Evolutionary conservation across 495 filamentous ascomycete genomes (phyloP).

Genomic region (Penicillium maclennaniae): DNA sequence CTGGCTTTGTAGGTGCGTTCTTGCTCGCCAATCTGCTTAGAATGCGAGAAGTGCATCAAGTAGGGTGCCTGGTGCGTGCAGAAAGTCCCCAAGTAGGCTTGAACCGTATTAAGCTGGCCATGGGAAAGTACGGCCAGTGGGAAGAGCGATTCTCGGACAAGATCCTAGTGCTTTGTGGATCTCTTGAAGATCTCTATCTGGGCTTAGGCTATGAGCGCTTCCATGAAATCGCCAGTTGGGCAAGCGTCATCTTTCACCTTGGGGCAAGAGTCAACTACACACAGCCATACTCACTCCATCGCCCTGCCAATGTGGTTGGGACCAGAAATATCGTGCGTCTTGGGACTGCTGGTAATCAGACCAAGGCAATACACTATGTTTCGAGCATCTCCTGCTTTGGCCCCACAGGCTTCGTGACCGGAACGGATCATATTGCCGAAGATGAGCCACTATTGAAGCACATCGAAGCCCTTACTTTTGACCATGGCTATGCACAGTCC

Average conservation of each 20-base stretch:
- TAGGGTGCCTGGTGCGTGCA: constrained; percentile 6
- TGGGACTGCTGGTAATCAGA: neutral
- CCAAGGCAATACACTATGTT: constrained; percentile 15
- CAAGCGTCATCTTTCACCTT: constrained; percentile 18
- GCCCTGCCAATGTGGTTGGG: constrained; percentile 15
- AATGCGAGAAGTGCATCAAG: constrained; percentile 1
- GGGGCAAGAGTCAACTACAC: constrained; percentile 21
- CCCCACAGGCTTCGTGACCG: constrained; percentile 13
- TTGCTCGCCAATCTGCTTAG: constrained; percentile 9
- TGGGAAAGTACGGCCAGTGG: constrained; percentile 8
- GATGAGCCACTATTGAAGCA: constrained; percentile 11
- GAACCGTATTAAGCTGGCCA: constrained; percentile 1
- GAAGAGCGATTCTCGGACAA: constrained; percentile 10
- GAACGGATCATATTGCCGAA: constrained; percentile 2
- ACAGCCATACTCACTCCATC: constrained; percentile 17
- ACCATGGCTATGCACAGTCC: constrained; percentile 24
- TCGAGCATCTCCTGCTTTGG: constrained; percentile 19
- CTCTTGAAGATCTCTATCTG: constrained; percentile 9
- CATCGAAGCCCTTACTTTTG: constrained; percentile 14
- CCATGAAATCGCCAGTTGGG: constrained; percentile 18
- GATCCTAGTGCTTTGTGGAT: constrained; percentile 4
- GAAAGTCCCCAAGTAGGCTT: neutral
- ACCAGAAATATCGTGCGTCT: constrained; percentile 13
- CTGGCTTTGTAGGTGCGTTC: constrained; percentile 68
- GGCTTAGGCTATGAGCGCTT: constrained; percentile 2